Conservation (phyloP, 371 early-diverging fungal genomes). For the Chytridiales sp. region DNA sequence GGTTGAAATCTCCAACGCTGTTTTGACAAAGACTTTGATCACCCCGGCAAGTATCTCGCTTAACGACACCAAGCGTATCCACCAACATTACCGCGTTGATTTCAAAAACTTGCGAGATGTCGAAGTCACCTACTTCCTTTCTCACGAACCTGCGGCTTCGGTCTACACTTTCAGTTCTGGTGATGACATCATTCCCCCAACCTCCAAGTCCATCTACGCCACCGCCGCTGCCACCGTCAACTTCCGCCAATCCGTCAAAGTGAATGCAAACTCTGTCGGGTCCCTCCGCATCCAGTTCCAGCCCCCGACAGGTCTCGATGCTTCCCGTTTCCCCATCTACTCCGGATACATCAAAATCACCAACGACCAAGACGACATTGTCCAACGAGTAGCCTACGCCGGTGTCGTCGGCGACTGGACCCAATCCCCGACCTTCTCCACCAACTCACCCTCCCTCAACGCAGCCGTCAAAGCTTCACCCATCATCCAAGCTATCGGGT, state of each 20-base stretch:
- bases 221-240: conserved; percentile 14
- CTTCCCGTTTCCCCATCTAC: conserved; percentile 23
- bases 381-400: conserved; percentile 25
- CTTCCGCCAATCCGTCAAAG: conserved; percentile 13
- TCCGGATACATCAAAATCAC: conserved; percentile 23
- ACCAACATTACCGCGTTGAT: conserved; percentile 46
- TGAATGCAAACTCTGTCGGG: conserved; percentile 7
- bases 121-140: conserved; percentile 52
- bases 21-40: conserved; percentile 53
- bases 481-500: too few species aligned
- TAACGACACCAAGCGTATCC: conserved; percentile 55
- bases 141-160: conserved; percentile 34
- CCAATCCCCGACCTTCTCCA: not conserved
- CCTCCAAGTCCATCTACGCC: conserved; percentile 9
- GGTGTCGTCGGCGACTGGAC: conserved; percentile 22
- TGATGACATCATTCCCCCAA: conserved; percentile 20
- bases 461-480: too few species aligned
- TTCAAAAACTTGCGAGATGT: conserved; percentile 62
- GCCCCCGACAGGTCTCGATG: conserved; percentile 6
- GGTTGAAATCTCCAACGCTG: conserved; percentile 62
- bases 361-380: not conserved
- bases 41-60: conserved; percentile 59
- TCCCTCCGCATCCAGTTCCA: conserved; percentile 16
- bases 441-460: too few species aligned
- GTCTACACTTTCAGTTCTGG: conserved; percentile 8